Percentiles rank a stretch among this genome's conserved stretches.
phyloP scores from a whole-genome alignment of 805 yeast species.

The Candida peoriensis region DNA sequence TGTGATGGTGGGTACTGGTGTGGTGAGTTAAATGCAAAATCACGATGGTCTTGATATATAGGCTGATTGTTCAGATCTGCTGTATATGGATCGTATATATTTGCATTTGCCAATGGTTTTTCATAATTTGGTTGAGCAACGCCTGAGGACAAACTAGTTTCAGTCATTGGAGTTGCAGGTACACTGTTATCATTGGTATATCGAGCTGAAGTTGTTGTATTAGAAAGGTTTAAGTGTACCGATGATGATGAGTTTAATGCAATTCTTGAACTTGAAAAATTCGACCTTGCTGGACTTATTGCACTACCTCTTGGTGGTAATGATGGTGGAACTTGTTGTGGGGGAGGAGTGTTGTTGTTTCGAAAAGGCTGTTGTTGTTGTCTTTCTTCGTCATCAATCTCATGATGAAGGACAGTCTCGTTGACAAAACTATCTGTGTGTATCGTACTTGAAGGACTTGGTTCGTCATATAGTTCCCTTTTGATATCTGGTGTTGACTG shows the following conservation, averaged over 20 bases:
- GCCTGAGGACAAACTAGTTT: neutral
- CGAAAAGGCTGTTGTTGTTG: too few relatives aligned
- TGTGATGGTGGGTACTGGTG: slow-evolving; percentile 1
- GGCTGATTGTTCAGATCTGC: slow-evolving; percentile 10
- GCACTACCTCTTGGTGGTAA: neutral
- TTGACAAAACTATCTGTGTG: too few relatives aligned
- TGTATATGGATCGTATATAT: slow-evolving; percentile 13
- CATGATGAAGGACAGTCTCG: too few relatives aligned
- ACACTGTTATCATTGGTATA: too few relatives aligned
- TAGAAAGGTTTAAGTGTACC: neutral
- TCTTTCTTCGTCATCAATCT: too few relatives aligned
- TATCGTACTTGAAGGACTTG: too few relatives aligned
- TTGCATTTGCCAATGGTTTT: slow-evolving; percentile 9
- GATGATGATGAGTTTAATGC: slow-evolving; percentile 3
- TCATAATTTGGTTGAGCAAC: neutral
- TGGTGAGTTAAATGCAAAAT: slow-evolving; percentile 4
- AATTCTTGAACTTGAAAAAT: neutral
- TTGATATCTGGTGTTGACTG: too few relatives aligned
- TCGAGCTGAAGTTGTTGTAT: too few relatives aligned
- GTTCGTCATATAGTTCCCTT: too few relatives aligned
- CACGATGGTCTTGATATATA: slow-evolving; percentile 11
- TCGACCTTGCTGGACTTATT: slow-evolving; percentile 9
- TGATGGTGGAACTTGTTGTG: neutral
- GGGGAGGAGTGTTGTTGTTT: neutral
- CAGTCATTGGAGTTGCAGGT: slow-evolving; percentile 2